phyloP scores from a whole-genome alignment of 2,329 filamentous ascomycete species.

The Venturia aucupariae region DNA sequence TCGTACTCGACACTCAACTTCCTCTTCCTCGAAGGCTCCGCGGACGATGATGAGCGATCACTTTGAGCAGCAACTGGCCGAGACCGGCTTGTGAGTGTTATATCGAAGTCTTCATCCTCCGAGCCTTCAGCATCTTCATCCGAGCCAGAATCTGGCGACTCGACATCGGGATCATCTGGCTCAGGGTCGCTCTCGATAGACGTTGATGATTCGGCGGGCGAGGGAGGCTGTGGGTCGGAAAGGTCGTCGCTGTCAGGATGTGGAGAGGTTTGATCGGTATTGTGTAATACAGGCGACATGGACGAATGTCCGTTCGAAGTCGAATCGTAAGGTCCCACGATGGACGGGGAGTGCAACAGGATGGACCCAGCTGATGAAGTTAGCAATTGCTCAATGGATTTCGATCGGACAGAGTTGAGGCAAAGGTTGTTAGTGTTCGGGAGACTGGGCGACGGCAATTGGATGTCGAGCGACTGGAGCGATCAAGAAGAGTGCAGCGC shows the following conservation, averaged over 20 bases:
- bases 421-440: slow-evolving; percentile 28
- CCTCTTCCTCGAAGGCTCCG: slow-evolving; percentile 47
- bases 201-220: slow-evolving; percentile 22
- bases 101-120: slow-evolving; percentile 63
- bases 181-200: slow-evolving; percentile 32
- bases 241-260: slow-evolving; percentile 70
- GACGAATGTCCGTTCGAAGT: slow-evolving; percentile 58
- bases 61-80: slow-evolving; percentile 31
- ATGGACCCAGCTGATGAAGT: slow-evolving; percentile 52
- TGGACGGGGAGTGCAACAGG: slow-evolving; percentile 53
- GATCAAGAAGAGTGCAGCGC: slow-evolving; percentile 21
- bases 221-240: slow-evolving; percentile 47
- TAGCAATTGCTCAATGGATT: slow-evolving; percentile 25
- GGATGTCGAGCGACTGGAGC: slow-evolving; percentile 27
- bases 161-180: slow-evolving; percentile 27
- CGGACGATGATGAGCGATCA: slow-evolving; percentile 12
- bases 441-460: slow-evolving; percentile 35
- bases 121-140: slow-evolving; percentile 42
- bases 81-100: slow-evolving; percentile 65
- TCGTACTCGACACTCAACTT: slow-evolving; percentile 56
- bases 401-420: slow-evolving; percentile 25
- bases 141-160: slow-evolving; percentile 38
- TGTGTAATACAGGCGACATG: slow-evolving; percentile 38
- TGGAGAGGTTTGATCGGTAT: slow-evolving; percentile 37
- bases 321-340: slow-evolving; percentile 52